Conservation (phyloP, 2,329 filamentous ascomycete genomes). For the Trichoderma sp. region DNA sequence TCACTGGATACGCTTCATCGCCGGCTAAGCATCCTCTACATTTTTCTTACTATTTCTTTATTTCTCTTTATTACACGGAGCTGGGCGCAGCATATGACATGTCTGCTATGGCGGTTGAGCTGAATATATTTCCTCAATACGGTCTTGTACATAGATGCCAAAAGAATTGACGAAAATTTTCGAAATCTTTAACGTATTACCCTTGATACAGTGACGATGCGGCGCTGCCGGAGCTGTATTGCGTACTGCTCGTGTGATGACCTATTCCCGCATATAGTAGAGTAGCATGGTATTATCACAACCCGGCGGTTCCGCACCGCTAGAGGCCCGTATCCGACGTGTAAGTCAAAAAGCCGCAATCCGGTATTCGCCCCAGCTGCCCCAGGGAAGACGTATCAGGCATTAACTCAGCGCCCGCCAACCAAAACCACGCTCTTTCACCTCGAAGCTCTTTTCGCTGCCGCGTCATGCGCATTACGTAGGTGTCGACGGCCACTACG, state of each 20-base stretch:
- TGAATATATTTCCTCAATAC: conserved; percentile 17
- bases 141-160: conserved; percentile 26
- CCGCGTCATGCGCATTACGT: conserved; percentile 23
- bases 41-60: background rate
- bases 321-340: background rate
- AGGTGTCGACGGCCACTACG: background rate
- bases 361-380: background rate
- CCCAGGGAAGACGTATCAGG: background rate
- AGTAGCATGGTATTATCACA: background rate
- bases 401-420: background rate
- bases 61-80: conserved; percentile 10
- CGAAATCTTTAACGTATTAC: background rate
- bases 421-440: background rate
- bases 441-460: background rate
- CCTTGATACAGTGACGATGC: background rate
- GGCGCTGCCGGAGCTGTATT: background rate
- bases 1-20: background rate
- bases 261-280: background rate
- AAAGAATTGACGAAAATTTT: conserved; percentile 12
- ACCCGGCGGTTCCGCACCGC: conserved; percentile 13
- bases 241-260: background rate
- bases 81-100: conserved; percentile 19
- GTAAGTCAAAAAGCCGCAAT: background rate
- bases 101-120: conserved; percentile 21
- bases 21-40: conserved; percentile 7